Evolutionary conservation across 768 basidiomycete species (phyloP).

Genomic region (Tulasnella sp.): DNA sequence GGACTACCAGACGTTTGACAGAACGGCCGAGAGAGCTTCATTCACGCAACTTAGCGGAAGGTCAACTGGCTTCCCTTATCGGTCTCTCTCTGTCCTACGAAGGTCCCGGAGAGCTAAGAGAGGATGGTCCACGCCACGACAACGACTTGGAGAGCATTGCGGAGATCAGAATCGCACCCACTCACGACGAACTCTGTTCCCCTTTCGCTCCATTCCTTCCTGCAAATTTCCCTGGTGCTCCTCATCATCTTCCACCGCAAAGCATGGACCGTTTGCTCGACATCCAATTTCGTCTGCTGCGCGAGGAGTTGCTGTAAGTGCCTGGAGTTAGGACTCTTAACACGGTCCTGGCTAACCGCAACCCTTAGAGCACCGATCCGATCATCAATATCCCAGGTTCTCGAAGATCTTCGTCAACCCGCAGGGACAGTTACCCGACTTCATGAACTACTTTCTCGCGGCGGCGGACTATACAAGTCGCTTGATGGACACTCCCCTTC

Average conservation of each 20-base stretch:
- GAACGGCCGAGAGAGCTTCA: background rate
- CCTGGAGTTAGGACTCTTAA: background rate
- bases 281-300: slow-evolving; percentile 63
- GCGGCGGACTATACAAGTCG: slow-evolving; percentile 27
- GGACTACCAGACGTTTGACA: slow-evolving; percentile 13
- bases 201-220: slow-evolving; percentile 51
- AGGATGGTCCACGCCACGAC: slow-evolving; percentile 53
- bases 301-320: slow-evolving; percentile 59
- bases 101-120: slow-evolving; percentile 46
- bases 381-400: slow-evolving; percentile 42
- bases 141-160: slow-evolving; percentile 53
- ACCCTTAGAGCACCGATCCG: slow-evolving; percentile 45
- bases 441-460: slow-evolving; percentile 13
- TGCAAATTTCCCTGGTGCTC: slow-evolving; percentile 49
- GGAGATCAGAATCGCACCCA: slow-evolving; percentile 60
- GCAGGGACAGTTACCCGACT: slow-evolving; percentile 12
- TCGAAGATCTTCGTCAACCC: slow-evolving; percentile 36
- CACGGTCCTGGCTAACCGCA: background rate
- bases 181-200: slow-evolving; percentile 54
- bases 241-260: slow-evolving; percentile 49
- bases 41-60: slow-evolving; percentile 24
- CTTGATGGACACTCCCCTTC: slow-evolving; percentile 6
- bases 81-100: slow-evolving; percentile 41
- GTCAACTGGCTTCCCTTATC: slow-evolving; percentile 35
- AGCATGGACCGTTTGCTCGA: slow-evolving; percentile 64